Conservation (phyloP, 768 basidiomycete species). For the Pisolithus tinctorius region DNA sequence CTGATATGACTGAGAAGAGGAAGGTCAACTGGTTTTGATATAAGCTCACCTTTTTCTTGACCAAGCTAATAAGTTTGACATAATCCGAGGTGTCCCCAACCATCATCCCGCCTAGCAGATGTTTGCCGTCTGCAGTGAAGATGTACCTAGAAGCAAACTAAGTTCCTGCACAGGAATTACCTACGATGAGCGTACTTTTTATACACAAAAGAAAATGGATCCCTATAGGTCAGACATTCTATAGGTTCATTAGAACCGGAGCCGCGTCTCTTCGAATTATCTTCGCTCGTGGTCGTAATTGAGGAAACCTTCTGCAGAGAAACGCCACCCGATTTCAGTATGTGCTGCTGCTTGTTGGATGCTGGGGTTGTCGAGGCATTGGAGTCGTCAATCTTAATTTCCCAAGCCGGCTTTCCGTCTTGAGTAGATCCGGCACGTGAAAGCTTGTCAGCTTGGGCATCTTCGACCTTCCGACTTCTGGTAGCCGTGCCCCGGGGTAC, state of each 20-base stretch:
- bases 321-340: neutral
- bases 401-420: slow-evolving; percentile 7
- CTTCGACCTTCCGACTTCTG: slow-evolving; percentile 1
- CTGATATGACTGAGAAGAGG: slow-evolving; percentile 23
- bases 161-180: neutral
- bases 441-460: neutral
- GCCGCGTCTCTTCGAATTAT: slow-evolving; percentile 12
- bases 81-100: slow-evolving; percentile 68
- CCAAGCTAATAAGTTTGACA: slow-evolving; percentile 60
- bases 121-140: slow-evolving; percentile 64
- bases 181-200: slow-evolving; percentile 42
- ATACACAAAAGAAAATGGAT: slow-evolving; percentile 66
- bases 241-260: slow-evolving; percentile 32
- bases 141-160: slow-evolving; percentile 39
- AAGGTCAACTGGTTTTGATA: neutral
- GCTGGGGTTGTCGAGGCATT: neutral
- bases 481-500: slow-evolving; percentile 8
- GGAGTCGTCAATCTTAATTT: slow-evolving; percentile 5
- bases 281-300: neutral
- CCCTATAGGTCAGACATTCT: slow-evolving; percentile 59
- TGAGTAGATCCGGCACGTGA: neutral
- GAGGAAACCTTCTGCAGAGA: neutral
- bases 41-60: slow-evolving; percentile 54
- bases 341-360: slow-evolving; percentile 16
- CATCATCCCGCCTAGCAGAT: slow-evolving; percentile 74